Evolutionary conservation across 2,329 filamentous ascomycete genomes (phyloP).

Genomic region (Aspergillus awamori): DNA sequence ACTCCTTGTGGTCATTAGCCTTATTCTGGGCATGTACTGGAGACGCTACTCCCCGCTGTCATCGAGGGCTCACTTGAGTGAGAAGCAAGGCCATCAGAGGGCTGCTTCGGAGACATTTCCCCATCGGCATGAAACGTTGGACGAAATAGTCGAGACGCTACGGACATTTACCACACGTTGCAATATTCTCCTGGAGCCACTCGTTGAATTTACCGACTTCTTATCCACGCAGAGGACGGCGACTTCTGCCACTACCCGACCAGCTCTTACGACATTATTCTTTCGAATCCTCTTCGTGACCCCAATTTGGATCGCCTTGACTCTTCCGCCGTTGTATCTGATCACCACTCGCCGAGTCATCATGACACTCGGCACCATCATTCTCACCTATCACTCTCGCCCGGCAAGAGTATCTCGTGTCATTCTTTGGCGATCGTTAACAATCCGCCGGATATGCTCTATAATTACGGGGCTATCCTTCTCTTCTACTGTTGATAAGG

Average conservation of each 20-base stretch:
- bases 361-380: slow-evolving; percentile 81
- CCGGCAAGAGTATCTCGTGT: slow-evolving; percentile 82
- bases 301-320: slow-evolving; percentile 82
- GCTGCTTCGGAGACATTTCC: slow-evolving; percentile 63
- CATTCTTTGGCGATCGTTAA: slow-evolving; percentile 85
- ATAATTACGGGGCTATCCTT: slow-evolving; percentile 78
- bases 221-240: slow-evolving; percentile 87
- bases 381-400: slow-evolving; percentile 89
- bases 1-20: slow-evolving; percentile 72
- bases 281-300: slow-evolving; percentile 85
- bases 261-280: slow-evolving; percentile 85
- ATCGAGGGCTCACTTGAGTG: slow-evolving; percentile 75
- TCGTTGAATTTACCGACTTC: slow-evolving; percentile 88
- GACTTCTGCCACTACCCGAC: slow-evolving; percentile 86
- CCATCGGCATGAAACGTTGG: slow-evolving; percentile 87
- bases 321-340: slow-evolving; percentile 78
- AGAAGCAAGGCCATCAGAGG: slow-evolving; percentile 60
- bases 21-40: slow-evolving; percentile 92
- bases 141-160: slow-evolving; percentile 94
- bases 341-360: slow-evolving; percentile 84
- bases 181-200: slow-evolving; percentile 86
- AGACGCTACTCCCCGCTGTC: slow-evolving; percentile 87
- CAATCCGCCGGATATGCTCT: slow-evolving; percentile 68
- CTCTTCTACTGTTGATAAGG: slow-evolving; percentile 46
- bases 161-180: slow-evolving; percentile 89